A percentile compares a stretch with the other conserved stretches of the same genome.
These are phyloP conservation scores for Adansonia grandidieri DNA, from an alignment of 441 rosid genomes.

Conservation along the genomic window DNA sequence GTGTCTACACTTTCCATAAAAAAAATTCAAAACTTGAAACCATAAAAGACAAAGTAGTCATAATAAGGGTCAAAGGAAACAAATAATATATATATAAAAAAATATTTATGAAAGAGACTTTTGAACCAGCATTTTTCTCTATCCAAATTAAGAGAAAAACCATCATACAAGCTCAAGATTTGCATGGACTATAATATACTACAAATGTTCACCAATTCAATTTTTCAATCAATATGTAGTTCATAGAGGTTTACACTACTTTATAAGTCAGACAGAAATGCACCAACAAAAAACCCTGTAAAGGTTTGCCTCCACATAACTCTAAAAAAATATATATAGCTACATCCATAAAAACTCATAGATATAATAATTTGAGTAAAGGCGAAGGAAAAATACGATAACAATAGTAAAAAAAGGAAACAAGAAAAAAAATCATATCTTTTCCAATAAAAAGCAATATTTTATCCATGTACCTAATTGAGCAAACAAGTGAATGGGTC, in stretches of 20 bases:
- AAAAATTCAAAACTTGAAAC: conserved; percentile 86
- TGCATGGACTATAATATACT: neutral
- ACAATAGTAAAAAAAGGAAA: neutral
- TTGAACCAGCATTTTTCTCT: neutral
- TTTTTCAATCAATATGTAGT: neutral
- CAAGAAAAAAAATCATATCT: neutral
- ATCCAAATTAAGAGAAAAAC: neutral
- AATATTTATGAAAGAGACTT: neutral
- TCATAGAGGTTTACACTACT: conserved; percentile 65
- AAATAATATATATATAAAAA: neutral
- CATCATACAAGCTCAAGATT: conserved; percentile 6
- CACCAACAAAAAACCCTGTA: conserved; percentile 63
- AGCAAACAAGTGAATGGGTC: neutral
- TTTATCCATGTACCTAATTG: neutral
- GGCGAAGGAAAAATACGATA: neutral
- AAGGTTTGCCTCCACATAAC: conserved; percentile 70
- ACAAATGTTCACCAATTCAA: conserved; percentile 14
- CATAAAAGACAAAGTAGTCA: conserved; percentile 28
- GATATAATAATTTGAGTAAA: conserved; percentile 7
- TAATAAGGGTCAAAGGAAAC: neutral
- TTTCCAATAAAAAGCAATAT: neutral
- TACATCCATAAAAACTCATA: conserved; percentile 31
- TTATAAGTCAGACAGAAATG: conserved; percentile 94
- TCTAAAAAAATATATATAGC: conserved; percentile 42
- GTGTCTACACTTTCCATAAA: too few relatives aligned